Evolutionary conservation across 2,329 filamentous ascomycete species (phyloP).

Genomic region (Neofusicoccum laricinum): DNA sequence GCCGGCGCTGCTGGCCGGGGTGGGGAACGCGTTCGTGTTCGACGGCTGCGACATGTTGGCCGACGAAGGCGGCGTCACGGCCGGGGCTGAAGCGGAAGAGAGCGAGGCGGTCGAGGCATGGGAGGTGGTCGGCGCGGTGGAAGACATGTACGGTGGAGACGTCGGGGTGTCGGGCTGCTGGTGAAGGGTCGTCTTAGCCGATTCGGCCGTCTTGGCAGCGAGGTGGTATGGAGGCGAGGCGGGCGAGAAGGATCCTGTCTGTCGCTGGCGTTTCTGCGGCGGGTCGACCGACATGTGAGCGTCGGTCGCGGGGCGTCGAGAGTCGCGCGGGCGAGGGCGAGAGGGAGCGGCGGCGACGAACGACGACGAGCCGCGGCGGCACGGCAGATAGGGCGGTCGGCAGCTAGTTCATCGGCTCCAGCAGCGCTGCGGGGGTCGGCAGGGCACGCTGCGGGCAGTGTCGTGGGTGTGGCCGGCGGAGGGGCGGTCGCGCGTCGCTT

Average conservation of each 20-base stretch:
- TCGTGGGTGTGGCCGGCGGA: neutral
- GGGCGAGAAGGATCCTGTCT: conserved; percentile 44
- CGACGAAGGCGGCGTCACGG: conserved; percentile 43
- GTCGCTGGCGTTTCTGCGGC: conserved; percentile 36
- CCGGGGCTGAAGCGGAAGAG: conserved; percentile 27
- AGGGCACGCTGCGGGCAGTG: neutral
- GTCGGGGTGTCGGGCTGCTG: conserved; percentile 47
- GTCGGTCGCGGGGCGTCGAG: neutral
- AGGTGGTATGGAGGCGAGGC: conserved; percentile 42
- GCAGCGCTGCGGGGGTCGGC: neutral
- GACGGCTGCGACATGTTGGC: conserved; percentile 36
- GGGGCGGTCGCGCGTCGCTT: neutral
- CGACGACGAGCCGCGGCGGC: conserved; percentile 19
- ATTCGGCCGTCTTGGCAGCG: conserved; percentile 31
- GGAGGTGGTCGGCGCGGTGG: conserved; percentile 37
- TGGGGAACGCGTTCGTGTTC: conserved; percentile 29
- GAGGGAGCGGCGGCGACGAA: neutral
- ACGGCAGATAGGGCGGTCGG: conserved; percentile 17
- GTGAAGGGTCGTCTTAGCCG: conserved; percentile 39
- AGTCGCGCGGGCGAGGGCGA: neutral
- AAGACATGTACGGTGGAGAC: conserved; percentile 47
- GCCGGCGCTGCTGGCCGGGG: conserved; percentile 37
- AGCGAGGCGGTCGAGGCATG: conserved; percentile 22
- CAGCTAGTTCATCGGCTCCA: conserved; percentile 4
- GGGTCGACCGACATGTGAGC: conserved; percentile 21